Base-by-base conservation (phyloP, 306 rosid genomes). In the Datisca glomerata region DNA sequence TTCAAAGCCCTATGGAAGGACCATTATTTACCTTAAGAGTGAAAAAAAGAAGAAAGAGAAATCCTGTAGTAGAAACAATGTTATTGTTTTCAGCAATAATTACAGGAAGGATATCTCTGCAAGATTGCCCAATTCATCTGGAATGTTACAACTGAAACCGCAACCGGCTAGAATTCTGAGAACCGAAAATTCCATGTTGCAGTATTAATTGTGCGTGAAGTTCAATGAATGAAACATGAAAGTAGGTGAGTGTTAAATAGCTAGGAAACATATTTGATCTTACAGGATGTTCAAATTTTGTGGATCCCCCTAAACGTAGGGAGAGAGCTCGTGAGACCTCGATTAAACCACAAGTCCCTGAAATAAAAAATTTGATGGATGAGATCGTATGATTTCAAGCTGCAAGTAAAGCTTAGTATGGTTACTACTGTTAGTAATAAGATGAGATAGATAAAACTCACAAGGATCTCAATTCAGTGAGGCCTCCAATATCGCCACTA, bases 91-190 rank as follows among this genome's bases (percentile, higher is more conserved):
- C 43, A 22, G 35, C 32, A 33, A 13, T 47, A 61, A 91, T 80
- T 71, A 89, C 98, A 89, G 61, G 78, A 84, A 89, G 35, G 85
- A 57, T 47, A 89, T 72, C 39, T 75, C 69, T 32, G 59, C 48
- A 54, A 89, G 95, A 29, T 80, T 71, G 19, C 98, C 98, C 64
- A 89, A 21, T 51, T 69, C 77, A 48, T 73, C 70, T 21, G 98
- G 98, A 49, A 89, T 77, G 33, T 18, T 64, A 34, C 98, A 93
- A 64, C 65, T 80, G 67, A 89, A 89, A 55, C 84, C 5, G 45
- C 98, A 89, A 21, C 95, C 93, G 51, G 95, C 93, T 61, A 89
- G 76, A 59, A 84, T 80, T 74, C 98, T 89, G 65, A 59, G 57
- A 40, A 15, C 55, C 18, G 48, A n/a, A 57, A 44, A 23, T 44